Conservation (phyloP, 2,329 filamentous ascomycete species). For the Diaporthe australafricana region DNA sequence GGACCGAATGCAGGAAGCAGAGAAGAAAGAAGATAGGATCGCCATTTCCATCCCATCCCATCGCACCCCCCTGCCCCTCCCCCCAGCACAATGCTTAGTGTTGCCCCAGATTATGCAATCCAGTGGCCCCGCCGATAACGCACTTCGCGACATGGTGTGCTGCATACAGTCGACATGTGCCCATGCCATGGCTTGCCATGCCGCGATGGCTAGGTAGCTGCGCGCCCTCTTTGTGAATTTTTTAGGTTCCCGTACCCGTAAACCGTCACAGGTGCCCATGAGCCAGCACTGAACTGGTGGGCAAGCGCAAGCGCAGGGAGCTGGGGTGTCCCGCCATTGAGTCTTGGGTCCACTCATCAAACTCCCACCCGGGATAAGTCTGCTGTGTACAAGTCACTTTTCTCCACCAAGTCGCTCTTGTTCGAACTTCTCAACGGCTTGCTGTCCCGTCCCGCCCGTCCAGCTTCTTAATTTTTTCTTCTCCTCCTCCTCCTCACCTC, state of each 20-base stretch:
- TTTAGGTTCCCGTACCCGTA: too few species aligned
- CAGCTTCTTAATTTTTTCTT: not conserved
- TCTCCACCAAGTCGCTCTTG: slow-evolving; percentile 15
- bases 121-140: slow-evolving; percentile 21
- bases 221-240: not conserved
- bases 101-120: slow-evolving; percentile 20
- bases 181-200: not conserved
- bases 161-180: slow-evolving; percentile 7
- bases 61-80: not conserved
- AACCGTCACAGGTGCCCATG: not conserved
- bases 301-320: not conserved
- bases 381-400: slow-evolving; percentile 25
- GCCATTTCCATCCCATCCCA: not conserved
- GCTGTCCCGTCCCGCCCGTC: slow-evolving; percentile 7
- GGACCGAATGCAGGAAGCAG: slow-evolving; percentile 7
- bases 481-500: not conserved
- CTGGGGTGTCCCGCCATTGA: slow-evolving; percentile 21
- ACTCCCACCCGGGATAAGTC: not conserved
- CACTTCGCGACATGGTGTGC: slow-evolving; percentile 2
- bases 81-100: slow-evolving; percentile 20
- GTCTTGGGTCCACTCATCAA: slow-evolving; percentile 16
- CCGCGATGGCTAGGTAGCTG: not conserved
- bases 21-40: not conserved
- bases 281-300: not conserved
- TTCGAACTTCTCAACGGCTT: slow-evolving; percentile 7